Percentiles rank a stretch among this genome's conserved stretches.
Evolutionary conservation across 192 early-diverging fungal genomes (phyloP).

Genomic region (Phlyctochytrium bullatum): DNA sequence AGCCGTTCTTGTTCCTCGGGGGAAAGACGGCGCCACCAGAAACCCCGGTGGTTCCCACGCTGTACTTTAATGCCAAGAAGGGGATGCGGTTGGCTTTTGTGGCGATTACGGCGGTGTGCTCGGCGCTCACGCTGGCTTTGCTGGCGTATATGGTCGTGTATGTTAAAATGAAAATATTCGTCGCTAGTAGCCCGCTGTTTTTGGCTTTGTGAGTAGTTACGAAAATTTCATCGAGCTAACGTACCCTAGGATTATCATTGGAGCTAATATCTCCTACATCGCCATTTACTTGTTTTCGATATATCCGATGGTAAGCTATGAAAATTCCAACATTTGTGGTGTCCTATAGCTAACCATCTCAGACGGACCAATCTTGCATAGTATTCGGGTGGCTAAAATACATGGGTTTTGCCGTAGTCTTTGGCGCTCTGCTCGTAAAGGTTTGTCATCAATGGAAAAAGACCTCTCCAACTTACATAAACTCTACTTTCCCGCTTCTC

Average conservation of each 20-base stretch:
- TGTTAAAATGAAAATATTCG: background rate
- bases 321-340: background rate
- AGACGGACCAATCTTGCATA: background rate
- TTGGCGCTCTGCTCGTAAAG: background rate
- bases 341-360: background rate
- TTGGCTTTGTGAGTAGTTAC: background rate
- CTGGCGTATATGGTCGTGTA: background rate
- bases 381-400: slow-evolving; percentile 1
- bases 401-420: slow-evolving; percentile 2
- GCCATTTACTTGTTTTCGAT: background rate
- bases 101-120: background rate
- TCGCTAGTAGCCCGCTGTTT: background rate
- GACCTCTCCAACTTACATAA: background rate
- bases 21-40: background rate
- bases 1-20: background rate
- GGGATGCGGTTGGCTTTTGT: background rate
- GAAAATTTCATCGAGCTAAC: background rate
- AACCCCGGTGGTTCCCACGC: background rate
- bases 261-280: background rate
- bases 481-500: too few species aligned
- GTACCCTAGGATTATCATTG: background rate
- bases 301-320: background rate
- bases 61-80: background rate
- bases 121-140: background rate
- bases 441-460: background rate